These are phyloP conservation scores for Hsuehochloa calcarea DNA, from an alignment of 176 grass and related monocot genomes.

Conservation along the genomic window DNA sequence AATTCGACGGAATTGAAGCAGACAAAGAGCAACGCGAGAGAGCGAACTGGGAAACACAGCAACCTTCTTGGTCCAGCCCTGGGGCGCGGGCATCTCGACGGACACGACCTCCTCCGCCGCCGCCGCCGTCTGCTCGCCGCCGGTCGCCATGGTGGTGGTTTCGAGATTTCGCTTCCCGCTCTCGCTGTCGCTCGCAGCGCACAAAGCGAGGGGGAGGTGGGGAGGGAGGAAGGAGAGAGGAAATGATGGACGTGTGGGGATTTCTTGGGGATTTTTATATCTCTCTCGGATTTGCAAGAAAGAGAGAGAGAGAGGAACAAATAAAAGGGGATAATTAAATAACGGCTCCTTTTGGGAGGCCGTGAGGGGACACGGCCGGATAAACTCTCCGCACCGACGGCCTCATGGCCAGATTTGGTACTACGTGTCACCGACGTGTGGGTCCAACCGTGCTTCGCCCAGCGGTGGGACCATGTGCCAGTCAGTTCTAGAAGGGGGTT, in stretches of 20 bases:
- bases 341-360: constrained; percentile 13
- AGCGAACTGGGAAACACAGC: background rate
- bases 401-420: rapidly evolving
- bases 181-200: background rate
- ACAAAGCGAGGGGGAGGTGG: too few relatives aligned
- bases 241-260: constrained; percentile 27
- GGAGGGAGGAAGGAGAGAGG: background rate
- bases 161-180: constrained; percentile 11
- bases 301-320: background rate
- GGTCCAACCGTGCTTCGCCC: background rate
- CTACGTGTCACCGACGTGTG: rapidly evolving
- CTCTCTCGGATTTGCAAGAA: background rate
- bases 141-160: constrained; percentile 22
- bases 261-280: constrained; percentile 29
- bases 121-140: background rate
- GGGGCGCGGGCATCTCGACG: constrained; percentile 64
- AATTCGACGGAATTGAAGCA: background rate
- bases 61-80: constrained; percentile 76
- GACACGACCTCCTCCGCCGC: constrained; percentile 34
- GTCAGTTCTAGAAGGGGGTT: rapidly evolving
- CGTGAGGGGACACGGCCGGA: background rate
- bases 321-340: background rate
- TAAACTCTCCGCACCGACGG: background rate
- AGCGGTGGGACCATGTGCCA: rapidly evolving
- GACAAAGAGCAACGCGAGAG: background rate